Evolutionary conservation across 1,139 yeast species (phyloP).

Genomic region (Suhomyces terraborum): DNA sequence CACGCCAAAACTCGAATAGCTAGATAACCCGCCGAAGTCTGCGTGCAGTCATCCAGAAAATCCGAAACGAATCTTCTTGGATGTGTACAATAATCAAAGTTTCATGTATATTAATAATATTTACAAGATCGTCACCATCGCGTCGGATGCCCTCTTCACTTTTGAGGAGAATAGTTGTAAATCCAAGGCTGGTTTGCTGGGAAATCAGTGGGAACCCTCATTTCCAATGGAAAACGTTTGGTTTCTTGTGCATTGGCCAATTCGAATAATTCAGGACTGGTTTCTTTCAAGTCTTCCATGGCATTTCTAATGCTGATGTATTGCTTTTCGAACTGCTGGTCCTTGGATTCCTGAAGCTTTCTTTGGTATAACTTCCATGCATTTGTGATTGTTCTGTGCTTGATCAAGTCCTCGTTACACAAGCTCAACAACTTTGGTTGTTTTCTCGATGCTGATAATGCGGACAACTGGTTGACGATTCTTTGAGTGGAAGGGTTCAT

Average conservation of each 20-base stretch:
- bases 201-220: slow-evolving; percentile 85
- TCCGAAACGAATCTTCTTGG: too few species aligned
- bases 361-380: slow-evolving; percentile 77
- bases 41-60: too few species aligned
- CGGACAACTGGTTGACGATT: slow-evolving; percentile 76
- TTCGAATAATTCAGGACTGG: slow-evolving; percentile 51
- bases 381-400: slow-evolving; percentile 78
- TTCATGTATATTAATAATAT: slow-evolving; percentile 3
- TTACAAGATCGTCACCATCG: slow-evolving; percentile 1
- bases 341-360: slow-evolving; percentile 46
- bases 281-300: slow-evolving; percentile 63
- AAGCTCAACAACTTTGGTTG: slow-evolving; percentile 80
- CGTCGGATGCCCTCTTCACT: background rate
- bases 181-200: slow-evolving; percentile 91
- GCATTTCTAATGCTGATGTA: slow-evolving; percentile 69
- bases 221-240: slow-evolving; percentile 70
- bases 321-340: slow-evolving; percentile 57
- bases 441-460: slow-evolving; percentile 81
- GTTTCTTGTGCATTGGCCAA: slow-evolving; percentile 51
- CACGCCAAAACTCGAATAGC: background rate
- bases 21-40: background rate
- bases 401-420: slow-evolving; percentile 77
- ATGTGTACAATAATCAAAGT: background rate
- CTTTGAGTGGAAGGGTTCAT: slow-evolving; percentile 62
- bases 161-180: slow-evolving; percentile 47